Conservation (phyloP, 2,329 filamentous ascomycete species). For the Colletotrichum abscissum region DNA sequence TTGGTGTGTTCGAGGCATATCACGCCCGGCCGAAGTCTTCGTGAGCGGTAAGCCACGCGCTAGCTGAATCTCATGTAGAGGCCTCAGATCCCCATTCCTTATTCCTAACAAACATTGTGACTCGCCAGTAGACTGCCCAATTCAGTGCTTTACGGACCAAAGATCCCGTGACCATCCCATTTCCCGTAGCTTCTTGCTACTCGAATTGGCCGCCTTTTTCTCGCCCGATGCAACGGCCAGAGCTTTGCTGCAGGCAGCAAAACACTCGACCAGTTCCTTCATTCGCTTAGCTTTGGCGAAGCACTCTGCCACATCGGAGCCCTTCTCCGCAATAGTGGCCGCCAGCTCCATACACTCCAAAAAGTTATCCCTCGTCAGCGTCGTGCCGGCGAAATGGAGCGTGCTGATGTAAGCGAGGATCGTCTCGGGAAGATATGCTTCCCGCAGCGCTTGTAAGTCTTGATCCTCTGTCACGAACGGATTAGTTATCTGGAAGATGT, state of each 20-base stretch:
- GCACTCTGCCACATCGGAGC: slow-evolving; percentile 72
- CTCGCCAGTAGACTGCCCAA: not conserved
- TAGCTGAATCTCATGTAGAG: not conserved
- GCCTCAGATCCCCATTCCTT: not conserved
- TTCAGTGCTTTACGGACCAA: slow-evolving; percentile 65
- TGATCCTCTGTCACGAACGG: slow-evolving; percentile 38
- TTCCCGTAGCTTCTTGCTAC: slow-evolving; percentile 70
- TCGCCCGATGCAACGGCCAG: slow-evolving; percentile 68
- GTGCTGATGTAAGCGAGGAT: slow-evolving; percentile 86
- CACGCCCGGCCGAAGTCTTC: slow-evolving; percentile 5
- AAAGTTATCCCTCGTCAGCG: slow-evolving; percentile 79
- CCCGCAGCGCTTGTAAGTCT: slow-evolving; percentile 74
- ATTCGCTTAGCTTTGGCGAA: slow-evolving; percentile 76
- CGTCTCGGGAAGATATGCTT: slow-evolving; percentile 86
- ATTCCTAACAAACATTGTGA: not conserved
- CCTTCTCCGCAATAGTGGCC: slow-evolving; percentile 77
- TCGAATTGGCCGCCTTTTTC: slow-evolving; percentile 61
- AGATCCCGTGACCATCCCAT: slow-evolving; percentile 73
- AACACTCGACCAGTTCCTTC: slow-evolving; percentile 79
- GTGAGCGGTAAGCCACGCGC: not conserved
- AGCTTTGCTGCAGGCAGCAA: slow-evolving; percentile 82
- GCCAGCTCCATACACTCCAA: slow-evolving; percentile 90
- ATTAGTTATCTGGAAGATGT: not conserved
- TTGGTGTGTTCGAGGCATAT: not conserved
- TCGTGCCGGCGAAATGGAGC: slow-evolving; percentile 81